Percentiles rank a stretch among this genome's conserved stretches.
phyloP scores from a whole-genome alignment of 164 flowering plant genomes.

The Pachysandra terminalis region DNA sequence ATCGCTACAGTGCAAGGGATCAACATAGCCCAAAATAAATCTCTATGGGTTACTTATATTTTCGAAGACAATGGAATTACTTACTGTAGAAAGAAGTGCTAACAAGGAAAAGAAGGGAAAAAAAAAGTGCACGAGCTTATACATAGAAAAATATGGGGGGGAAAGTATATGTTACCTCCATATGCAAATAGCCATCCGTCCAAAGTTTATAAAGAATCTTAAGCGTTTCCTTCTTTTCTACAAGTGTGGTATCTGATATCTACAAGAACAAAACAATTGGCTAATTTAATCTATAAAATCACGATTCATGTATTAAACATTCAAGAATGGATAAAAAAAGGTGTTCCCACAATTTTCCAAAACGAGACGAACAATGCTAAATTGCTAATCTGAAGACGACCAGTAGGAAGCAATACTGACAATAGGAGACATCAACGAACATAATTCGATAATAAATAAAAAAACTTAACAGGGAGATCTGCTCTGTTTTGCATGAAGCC shows the following conservation, averaged over 20 bases:
- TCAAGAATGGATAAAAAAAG: background rate
- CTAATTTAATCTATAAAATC: background rate
- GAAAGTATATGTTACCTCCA: slow-evolving; percentile 56
- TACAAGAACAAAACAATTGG: slow-evolving; percentile 17
- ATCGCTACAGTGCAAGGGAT: no score
- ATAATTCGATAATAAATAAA: no score
- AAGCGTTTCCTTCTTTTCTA: slow-evolving; percentile 65
- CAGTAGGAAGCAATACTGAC: background rate
- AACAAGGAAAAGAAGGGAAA: no score
- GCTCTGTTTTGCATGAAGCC: no score
- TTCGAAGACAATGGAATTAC: no score
- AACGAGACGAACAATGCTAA: background rate
- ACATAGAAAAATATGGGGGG: background rate
- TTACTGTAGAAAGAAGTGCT: no score
- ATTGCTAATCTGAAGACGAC: background rate
- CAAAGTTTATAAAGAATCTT: slow-evolving; percentile 56
- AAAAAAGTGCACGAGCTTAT: background rate
- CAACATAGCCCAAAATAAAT: no score
- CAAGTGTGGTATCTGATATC: slow-evolving; percentile 59
- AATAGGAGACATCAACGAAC: background rate
- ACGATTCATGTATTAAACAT: background rate
- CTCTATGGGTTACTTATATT: no score
- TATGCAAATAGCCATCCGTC: slow-evolving; percentile 59
- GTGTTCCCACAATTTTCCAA: background rate
- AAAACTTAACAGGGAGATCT: no score